Evolutionary conservation across 2,329 filamentous ascomycete species (phyloP).

Genomic region (Aspergillus versicolor): DNA sequence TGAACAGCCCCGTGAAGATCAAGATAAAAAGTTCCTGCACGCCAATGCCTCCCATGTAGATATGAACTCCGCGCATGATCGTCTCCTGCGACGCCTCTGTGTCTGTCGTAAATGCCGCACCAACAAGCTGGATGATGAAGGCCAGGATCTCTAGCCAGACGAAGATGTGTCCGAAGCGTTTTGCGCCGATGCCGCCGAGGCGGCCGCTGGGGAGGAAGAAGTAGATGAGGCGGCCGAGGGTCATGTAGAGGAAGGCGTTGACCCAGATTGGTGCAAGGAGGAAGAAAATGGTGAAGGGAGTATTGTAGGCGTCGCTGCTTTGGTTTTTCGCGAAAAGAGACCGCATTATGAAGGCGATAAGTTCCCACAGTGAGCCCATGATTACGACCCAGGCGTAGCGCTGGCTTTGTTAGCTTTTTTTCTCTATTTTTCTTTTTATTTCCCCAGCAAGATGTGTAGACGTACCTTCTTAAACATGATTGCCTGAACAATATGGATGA

Average conservation of each 20-base stretch:
- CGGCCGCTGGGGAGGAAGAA: constrained; percentile 36
- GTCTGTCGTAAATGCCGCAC: constrained; percentile 37
- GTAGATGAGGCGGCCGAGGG: constrained; percentile 42
- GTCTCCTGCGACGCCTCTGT: constrained; percentile 23
- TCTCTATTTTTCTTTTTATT: too few species aligned
- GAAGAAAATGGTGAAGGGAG: constrained; percentile 43
- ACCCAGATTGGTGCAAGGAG: constrained; percentile 46
- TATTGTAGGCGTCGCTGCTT: constrained; percentile 30
- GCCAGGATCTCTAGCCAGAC: constrained; percentile 46
- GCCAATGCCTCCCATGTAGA: constrained; percentile 57
- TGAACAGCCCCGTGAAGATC: constrained; percentile 44
- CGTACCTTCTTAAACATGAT: constrained; percentile 27
- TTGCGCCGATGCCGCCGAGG: constrained; percentile 38
- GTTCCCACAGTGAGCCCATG: constrained; percentile 38
- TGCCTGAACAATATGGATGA: constrained; percentile 33
- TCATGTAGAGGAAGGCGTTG: constrained; percentile 48
- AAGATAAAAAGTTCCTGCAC: constrained; percentile 54
- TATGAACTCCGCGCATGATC: constrained; percentile 43
- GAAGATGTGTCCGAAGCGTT: constrained; percentile 42
- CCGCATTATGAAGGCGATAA: constrained; percentile 41
- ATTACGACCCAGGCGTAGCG: constrained; percentile 46
- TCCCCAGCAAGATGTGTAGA: background rate
- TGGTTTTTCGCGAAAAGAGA: constrained; percentile 43
- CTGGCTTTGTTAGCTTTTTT: constrained; percentile 20
- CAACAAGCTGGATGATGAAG: constrained; percentile 47